Percentiles rank a stretch among this genome's conserved stretches.
phyloP scores from a whole-genome alignment of 1,139 yeast species.

The Sugiyamaella japonica region DNA sequence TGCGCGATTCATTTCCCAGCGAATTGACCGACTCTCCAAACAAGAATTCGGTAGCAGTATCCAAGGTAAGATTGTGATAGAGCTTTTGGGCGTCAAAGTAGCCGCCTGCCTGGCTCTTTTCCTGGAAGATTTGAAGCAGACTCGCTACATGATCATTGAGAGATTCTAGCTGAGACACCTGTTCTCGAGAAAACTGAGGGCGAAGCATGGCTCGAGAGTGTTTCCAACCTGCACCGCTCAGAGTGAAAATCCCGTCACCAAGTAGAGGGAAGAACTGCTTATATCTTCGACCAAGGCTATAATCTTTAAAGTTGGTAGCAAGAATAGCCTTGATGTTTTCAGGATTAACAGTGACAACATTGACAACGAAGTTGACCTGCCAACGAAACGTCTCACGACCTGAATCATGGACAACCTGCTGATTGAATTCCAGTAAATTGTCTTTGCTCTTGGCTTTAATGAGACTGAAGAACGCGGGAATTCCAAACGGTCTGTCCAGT shows the following conservation, averaged over 20 bases:
- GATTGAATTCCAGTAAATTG: constrained; percentile 15
- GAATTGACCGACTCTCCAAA: constrained; percentile 56
- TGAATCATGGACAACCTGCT: background rate
- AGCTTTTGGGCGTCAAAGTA: constrained; percentile 51
- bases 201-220: constrained; percentile 58
- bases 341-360: constrained; percentile 49
- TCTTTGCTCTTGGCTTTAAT: constrained; percentile 15
- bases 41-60: constrained; percentile 59
- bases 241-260: constrained; percentile 60
- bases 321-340: constrained; percentile 43
- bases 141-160: constrained; percentile 40
- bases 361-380: constrained; percentile 20
- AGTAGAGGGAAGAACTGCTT: constrained; percentile 45
- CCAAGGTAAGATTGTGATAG: constrained; percentile 55
- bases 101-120: constrained; percentile 19
- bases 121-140: constrained; percentile 20
- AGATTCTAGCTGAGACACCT: constrained; percentile 50
- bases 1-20: constrained; percentile 39
- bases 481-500: constrained; percentile 26
- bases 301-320: constrained; percentile 50
- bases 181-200: constrained; percentile 60
- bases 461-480: constrained; percentile 18
- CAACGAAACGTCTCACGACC: constrained; percentile 22
- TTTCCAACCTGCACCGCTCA: constrained; percentile 58
- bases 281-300: constrained; percentile 53